Percentiles rank a stretch among this genome's conserved stretches.
These are phyloP conservation scores for Aspergillus terreus DNA, from an alignment of 2,329 filamentous ascomycete species.

Conservation along the genomic window DNA sequence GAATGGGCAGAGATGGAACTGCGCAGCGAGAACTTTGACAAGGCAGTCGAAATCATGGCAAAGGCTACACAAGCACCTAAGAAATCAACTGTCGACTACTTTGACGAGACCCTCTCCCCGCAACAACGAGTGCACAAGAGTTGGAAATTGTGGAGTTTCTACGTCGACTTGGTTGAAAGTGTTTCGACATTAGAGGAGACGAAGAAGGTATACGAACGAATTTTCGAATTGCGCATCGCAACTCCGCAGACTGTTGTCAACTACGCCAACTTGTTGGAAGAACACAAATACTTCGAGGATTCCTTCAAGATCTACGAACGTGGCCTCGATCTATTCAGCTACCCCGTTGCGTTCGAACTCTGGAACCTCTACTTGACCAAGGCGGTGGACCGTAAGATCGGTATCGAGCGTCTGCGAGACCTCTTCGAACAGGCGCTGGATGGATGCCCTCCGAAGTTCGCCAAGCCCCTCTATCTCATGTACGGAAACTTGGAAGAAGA, in stretches of 20 bases:
- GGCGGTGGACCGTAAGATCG: constrained; percentile 91
- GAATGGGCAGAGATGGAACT: constrained; percentile 99
- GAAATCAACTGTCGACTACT: constrained; percentile 97
- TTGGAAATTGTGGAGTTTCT: constrained; percentile 99
- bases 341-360: constrained; percentile 94
- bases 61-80: constrained; percentile 97
- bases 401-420: constrained; percentile 88
- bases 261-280: constrained; percentile 91
- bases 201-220: constrained; percentile 89
- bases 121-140: constrained; percentile 98
- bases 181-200: constrained; percentile 89
- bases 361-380: constrained; percentile 99
- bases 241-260: constrained; percentile 98
- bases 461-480: constrained; percentile 95
- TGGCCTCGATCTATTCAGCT: constrained; percentile 95
- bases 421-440: constrained; percentile 97
- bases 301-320: constrained; percentile 98
- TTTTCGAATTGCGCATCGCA: constrained; percentile 96
- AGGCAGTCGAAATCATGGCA: constrained; percentile 91
- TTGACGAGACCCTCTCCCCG: constrained; percentile 88
- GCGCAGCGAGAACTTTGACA: constrained; percentile 91
- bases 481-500: constrained; percentile 97
- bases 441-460: constrained; percentile 90
- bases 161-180: constrained; percentile 95
- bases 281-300: constrained; percentile 92